phyloP scores from a whole-genome alignment of 2,329 filamentous ascomycete genomes.

The Trichoderma gracile region DNA sequence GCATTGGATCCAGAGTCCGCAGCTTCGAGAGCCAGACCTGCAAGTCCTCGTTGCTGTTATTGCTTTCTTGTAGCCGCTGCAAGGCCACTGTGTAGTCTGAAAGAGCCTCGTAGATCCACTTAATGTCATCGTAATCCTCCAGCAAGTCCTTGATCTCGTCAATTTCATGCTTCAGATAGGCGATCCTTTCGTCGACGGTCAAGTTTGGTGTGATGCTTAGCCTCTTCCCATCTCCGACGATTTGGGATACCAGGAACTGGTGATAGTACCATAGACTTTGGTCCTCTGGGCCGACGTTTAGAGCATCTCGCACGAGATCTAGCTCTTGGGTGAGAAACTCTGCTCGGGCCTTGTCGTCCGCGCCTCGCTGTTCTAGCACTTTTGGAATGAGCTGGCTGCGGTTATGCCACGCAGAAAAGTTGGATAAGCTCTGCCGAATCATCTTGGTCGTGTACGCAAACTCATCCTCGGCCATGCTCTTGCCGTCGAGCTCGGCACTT shows the following conservation, averaged over 20 bases:
- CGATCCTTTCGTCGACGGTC: constrained; percentile 60
- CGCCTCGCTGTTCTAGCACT: constrained; percentile 69
- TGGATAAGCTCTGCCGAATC: constrained; percentile 82
- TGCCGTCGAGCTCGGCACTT: constrained; percentile 50
- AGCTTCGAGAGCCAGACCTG: constrained; percentile 64
- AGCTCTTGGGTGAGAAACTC: constrained; percentile 79
- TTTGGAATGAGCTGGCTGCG: constrained; percentile 80
- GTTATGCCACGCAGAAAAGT: constrained; percentile 97
- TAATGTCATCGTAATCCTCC: constrained; percentile 60
- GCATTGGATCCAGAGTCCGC: constrained; percentile 70
- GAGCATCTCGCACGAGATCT: constrained; percentile 69
- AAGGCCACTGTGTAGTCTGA: constrained; percentile 69
- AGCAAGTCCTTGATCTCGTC: constrained; percentile 68
- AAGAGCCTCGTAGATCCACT: constrained; percentile 88
- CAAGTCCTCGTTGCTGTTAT: constrained; percentile 49
- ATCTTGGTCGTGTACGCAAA: constrained; percentile 89
- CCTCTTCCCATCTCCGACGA: constrained; percentile 44
- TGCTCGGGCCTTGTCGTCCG: constrained; percentile 62
- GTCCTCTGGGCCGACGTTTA: constrained; percentile 89
- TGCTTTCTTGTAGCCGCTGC: constrained; percentile 54
- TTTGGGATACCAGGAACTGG: constrained; percentile 73
- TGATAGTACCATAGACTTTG: constrained; percentile 98
- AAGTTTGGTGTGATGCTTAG: constrained; percentile 49
- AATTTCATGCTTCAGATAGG: constrained; percentile 70
- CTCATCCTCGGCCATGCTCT: constrained; percentile 73